Conservation (phyloP, 2,329 filamentous ascomycete genomes). For the Biscogniauxia marginata region DNA sequence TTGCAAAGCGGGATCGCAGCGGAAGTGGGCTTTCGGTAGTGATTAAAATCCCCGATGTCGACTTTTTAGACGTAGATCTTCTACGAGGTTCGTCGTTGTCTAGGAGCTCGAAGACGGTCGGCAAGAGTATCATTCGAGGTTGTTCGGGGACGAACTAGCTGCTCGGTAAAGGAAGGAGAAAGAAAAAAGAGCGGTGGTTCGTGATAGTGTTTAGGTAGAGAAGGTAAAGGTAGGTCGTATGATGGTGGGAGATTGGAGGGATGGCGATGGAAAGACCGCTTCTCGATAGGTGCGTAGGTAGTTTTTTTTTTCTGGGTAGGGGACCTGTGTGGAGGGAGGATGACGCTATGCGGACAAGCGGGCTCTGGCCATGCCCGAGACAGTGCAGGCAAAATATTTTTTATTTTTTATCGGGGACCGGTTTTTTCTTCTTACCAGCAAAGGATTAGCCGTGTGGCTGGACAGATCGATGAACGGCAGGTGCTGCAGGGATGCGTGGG, state of each 20-base stretch:
- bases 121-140: background rate
- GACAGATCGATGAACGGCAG: background rate
- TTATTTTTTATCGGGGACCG: background rate
- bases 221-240: background rate
- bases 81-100: background rate
- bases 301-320: background rate
- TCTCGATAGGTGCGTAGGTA: background rate
- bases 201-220: background rate
- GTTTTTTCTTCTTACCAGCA: background rate
- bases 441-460: background rate
- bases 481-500: background rate
- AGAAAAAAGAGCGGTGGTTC: background rate
- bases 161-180: background rate
- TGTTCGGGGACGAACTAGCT: background rate
- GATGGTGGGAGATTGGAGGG: background rate
- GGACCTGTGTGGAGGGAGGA: background rate
- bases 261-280: background rate
- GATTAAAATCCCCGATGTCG: background rate
- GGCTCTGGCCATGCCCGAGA: background rate
- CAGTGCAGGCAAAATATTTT: background rate
- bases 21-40: slow-evolving; percentile 1
- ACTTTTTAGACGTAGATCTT: background rate
- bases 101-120: background rate
- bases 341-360: background rate
- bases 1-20: background rate